Evolutionary conservation across 257 asterid genomes (phyloP).

Genomic region (Scutellaria baicalensis): DNA sequence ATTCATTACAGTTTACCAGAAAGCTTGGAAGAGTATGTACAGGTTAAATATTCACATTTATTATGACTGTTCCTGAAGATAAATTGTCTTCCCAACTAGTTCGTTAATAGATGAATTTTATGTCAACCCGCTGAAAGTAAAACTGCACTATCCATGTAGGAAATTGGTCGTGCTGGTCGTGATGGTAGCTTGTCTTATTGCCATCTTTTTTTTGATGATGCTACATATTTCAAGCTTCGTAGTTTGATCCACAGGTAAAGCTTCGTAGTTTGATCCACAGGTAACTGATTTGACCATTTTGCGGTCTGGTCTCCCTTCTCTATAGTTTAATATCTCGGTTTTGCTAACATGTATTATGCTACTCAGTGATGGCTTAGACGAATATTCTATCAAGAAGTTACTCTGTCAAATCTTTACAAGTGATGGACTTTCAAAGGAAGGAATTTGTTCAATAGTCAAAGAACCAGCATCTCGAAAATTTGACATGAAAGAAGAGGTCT

Average conservation of each 20-base stretch:
- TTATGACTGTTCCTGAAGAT: not conserved
- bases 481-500: slow-evolving; percentile 98
- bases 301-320: slow-evolving; percentile 1
- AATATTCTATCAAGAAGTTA: slow-evolving; percentile 72
- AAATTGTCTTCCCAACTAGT: slow-evolving; percentile 8
- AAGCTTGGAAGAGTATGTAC: slow-evolving; percentile 98
- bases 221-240: slow-evolving; percentile 73
- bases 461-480: slow-evolving; percentile 81
- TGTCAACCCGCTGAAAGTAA: slow-evolving; percentile 15
- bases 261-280: slow-evolving; percentile 88
- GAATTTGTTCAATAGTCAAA: slow-evolving; percentile 52
- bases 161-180: slow-evolving; percentile 99
- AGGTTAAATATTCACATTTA: slow-evolving; percentile 37
- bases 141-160: slow-evolving; percentile 38
- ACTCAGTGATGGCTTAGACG: slow-evolving; percentile 92
- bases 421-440: slow-evolving; percentile 32
- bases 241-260: too few relatives aligned
- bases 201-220: slow-evolving; percentile 82
- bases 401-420: slow-evolving; percentile 61
- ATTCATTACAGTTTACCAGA: slow-evolving; percentile 92
- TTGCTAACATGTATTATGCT: slow-evolving; percentile 15
- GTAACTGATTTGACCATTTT: slow-evolving; percentile 32
- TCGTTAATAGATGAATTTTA: not conserved
- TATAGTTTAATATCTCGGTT: slow-evolving; percentile 14
- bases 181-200: slow-evolving; percentile 88